These are phyloP conservation scores for Pseudogymnoascus sp. DNA, from an alignment of 2,329 filamentous ascomycete genomes.

Conservation along the genomic window DNA sequence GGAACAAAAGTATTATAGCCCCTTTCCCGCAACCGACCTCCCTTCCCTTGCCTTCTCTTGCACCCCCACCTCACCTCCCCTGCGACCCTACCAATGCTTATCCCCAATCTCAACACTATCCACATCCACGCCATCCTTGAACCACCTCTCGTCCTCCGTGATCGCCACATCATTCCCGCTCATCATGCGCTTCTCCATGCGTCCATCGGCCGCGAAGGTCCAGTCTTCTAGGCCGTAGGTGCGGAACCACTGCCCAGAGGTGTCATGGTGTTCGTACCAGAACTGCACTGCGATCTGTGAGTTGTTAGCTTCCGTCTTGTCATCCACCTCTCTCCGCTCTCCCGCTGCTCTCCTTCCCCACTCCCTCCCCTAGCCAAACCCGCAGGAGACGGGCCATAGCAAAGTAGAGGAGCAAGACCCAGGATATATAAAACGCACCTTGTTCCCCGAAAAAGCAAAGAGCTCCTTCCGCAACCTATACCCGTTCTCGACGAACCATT, in stretches of 20 bases:
- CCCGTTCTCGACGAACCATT: slow-evolving; percentile 64
- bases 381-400: background rate
- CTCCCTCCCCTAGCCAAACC: background rate
- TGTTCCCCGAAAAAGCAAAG: slow-evolving; percentile 66
- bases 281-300: slow-evolving; percentile 72
- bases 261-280: slow-evolving; percentile 67
- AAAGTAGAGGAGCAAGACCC: too few relatives aligned
- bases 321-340: background rate
- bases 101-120: slow-evolving; percentile 58
- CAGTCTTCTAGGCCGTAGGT: slow-evolving; percentile 78
- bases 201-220: slow-evolving; percentile 62
- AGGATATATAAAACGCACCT: slow-evolving; percentile 27
- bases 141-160: slow-evolving; percentile 56
- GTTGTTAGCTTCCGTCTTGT: background rate
- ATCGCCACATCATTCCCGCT: slow-evolving; percentile 65
- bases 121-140: slow-evolving; percentile 59
- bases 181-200: slow-evolving; percentile 69
- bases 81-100: slow-evolving; percentile 49
- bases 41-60: background rate
- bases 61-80: background rate
- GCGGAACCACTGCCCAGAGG: slow-evolving; percentile 69
- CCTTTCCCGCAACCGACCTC: background rate
- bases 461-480: slow-evolving; percentile 77
- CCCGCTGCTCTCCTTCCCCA: background rate
- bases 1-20: background rate